Evolutionary conservation across 2,329 filamentous ascomycete genomes (phyloP).

Genomic region (Penicillium psychrosexuale): DNA sequence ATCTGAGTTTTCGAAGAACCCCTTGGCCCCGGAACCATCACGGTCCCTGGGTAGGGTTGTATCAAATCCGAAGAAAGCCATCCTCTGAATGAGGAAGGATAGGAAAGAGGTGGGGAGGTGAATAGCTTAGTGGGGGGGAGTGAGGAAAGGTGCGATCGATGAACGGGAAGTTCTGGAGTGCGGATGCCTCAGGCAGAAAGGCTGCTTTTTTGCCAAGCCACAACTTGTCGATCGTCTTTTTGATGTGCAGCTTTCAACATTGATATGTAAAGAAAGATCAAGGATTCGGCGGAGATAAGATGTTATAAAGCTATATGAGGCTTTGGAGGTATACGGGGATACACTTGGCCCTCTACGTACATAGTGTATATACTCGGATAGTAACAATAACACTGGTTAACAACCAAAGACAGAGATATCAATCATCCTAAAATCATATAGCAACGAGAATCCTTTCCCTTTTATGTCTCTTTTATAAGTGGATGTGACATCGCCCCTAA

Average conservation of each 20-base stretch:
- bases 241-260: not conserved
- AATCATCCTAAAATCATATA: not conserved
- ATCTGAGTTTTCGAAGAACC: constrained; percentile 76
- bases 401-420: not conserved
- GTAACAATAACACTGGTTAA: not conserved
- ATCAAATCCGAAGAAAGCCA: constrained; percentile 95
- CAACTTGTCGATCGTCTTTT: constrained; percentile 7
- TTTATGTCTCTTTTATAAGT: not conserved
- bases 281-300: too few species aligned
- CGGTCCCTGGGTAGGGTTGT: constrained; percentile 62
- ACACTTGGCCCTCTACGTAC: not conserved
- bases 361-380: not conserved
- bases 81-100: constrained; percentile 18
- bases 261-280: not conserved
- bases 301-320: not conserved
- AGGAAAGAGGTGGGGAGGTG: constrained; percentile 8
- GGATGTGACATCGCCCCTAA: not conserved
- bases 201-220: constrained; percentile 2
- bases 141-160: constrained; percentile 8
- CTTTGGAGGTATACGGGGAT: not conserved
- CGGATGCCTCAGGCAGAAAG: constrained; percentile 15
- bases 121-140: constrained; percentile 16
- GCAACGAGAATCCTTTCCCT: not conserved
- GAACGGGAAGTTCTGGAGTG: constrained; percentile 20
- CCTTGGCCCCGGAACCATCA: constrained; percentile 63